phyloP scores from a whole-genome alignment of 2,329 filamentous ascomycete genomes.

The Pseudogymnoascus sp. region DNA sequence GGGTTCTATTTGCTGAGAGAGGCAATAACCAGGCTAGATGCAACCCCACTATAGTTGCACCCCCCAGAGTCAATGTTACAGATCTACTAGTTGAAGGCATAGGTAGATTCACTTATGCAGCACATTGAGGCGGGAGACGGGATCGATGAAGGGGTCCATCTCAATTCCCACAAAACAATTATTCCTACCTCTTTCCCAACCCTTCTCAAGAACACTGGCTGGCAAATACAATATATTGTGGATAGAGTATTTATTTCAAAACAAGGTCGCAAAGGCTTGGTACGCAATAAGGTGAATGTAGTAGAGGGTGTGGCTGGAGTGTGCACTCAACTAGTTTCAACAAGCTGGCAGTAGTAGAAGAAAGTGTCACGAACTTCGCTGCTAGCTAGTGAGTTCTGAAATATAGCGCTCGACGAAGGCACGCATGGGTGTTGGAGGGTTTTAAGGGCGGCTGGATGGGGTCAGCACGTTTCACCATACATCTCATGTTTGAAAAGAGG shows the following conservation, averaged over 20 bases:
- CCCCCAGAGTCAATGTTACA: background rate
- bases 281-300: background rate
- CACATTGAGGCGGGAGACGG: too few species aligned
- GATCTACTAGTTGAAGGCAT: background rate
- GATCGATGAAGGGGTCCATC: background rate
- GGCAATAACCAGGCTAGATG: constrained; percentile 46
- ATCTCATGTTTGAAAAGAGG: too few species aligned
- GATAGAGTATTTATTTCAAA: background rate
- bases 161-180: background rate
- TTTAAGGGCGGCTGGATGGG: too few species aligned
- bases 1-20: constrained; percentile 46
- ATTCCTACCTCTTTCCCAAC: background rate
- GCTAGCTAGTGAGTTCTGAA: too few species aligned
- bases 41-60: background rate
- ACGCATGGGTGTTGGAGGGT: too few species aligned
- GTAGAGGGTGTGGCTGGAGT: background rate
- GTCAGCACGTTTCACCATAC: too few species aligned
- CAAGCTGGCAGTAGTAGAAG: too few species aligned
- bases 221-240: background rate
- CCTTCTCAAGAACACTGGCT: background rate
- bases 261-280: background rate
- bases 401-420: too few species aligned
- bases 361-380: too few species aligned
- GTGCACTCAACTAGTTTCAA: too few species aligned
- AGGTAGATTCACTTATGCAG: background rate